Evolutionary conservation across 1,139 yeast species (phyloP).

Genomic region (Ogataea hybrid): DNA sequence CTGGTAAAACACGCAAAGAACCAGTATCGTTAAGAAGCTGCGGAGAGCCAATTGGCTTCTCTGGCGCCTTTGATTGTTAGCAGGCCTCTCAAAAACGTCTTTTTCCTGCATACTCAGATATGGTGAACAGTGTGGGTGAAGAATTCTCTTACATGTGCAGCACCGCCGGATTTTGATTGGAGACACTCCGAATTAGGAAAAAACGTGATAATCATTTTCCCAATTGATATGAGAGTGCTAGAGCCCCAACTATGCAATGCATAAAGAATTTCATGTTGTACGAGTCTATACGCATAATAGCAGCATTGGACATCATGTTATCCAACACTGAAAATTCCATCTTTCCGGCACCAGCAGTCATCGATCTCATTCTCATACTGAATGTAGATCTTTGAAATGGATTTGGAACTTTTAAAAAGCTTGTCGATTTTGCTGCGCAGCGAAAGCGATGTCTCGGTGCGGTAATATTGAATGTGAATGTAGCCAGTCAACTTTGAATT

Average conservation of each 20-base stretch:
- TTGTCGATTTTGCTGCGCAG: constrained; percentile 43
- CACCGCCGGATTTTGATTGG: background rate
- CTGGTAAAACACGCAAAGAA: background rate
- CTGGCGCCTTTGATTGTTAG: too few species aligned
- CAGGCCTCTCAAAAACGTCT: too few species aligned
- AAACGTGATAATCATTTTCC: too few species aligned
- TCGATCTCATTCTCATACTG: constrained; percentile 59
- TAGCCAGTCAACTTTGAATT: constrained; percentile 42
- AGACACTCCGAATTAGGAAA: background rate
- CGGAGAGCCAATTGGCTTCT: too few species aligned
- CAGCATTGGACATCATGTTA: background rate
- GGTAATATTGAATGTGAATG: constrained; percentile 50
- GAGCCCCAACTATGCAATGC: too few species aligned
- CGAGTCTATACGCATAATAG: background rate
- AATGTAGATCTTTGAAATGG: constrained; percentile 41
- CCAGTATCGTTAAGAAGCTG: too few species aligned
- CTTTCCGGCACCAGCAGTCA: constrained; percentile 52
- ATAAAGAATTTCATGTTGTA: too few species aligned
- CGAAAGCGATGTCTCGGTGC: constrained; percentile 46
- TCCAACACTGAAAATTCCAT: constrained; percentile 26
- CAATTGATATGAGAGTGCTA: background rate
- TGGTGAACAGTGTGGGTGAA: too few species aligned
- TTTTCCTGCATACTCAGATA: too few species aligned
- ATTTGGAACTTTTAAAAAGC: constrained; percentile 22
- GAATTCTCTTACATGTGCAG: too few species aligned